These are phyloP conservation scores for Peronospora destructor DNA, from an alignment of 352 stramenopile species.

Conservation along the genomic window DNA sequence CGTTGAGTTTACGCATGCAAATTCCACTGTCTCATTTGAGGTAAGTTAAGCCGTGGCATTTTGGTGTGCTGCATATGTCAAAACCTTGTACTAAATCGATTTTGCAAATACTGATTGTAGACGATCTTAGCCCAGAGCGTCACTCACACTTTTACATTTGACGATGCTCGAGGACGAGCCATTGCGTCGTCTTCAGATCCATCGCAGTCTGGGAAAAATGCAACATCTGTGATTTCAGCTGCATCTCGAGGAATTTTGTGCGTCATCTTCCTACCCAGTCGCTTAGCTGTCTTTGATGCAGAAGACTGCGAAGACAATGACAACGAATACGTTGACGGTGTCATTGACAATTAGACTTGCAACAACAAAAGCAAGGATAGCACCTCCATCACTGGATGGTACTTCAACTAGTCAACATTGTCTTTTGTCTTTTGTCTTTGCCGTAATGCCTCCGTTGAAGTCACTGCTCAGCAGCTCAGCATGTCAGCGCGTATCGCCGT, in stretches of 20 bases:
- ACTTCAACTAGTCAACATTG: constrained; percentile 17
- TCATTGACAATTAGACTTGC: constrained; percentile 22
- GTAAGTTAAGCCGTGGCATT: constrained; percentile 5
- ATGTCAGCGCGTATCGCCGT: too few species aligned
- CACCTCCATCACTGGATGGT: neutral
- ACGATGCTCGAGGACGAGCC: constrained; percentile 15
- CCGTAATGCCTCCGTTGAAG: constrained; percentile 18
- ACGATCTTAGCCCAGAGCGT: constrained; percentile 3
- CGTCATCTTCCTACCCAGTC: constrained; percentile 24
- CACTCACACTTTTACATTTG: constrained; percentile 19
- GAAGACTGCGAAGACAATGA: constrained; percentile 49
- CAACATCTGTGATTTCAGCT: constrained; percentile 33
- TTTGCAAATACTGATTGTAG: constrained; percentile 4
- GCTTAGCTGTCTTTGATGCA: constrained; percentile 50
- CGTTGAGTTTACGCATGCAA: constrained; percentile 19
- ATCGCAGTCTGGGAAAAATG: neutral
- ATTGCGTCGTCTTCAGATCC: constrained; percentile 14
- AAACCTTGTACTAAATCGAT: constrained; percentile 6
- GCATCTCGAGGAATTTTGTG: constrained; percentile 54
- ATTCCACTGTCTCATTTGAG: constrained; percentile 11
- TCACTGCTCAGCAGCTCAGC: too few species aligned
- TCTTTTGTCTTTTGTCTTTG: constrained; percentile 3
- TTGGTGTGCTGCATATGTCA: neutral
- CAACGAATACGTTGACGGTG: constrained; percentile 24
- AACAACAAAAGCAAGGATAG: constrained; percentile 2